phyloP scores from a whole-genome alignment of 179 eudicot species.

The Patellifolia procumbens region DNA sequence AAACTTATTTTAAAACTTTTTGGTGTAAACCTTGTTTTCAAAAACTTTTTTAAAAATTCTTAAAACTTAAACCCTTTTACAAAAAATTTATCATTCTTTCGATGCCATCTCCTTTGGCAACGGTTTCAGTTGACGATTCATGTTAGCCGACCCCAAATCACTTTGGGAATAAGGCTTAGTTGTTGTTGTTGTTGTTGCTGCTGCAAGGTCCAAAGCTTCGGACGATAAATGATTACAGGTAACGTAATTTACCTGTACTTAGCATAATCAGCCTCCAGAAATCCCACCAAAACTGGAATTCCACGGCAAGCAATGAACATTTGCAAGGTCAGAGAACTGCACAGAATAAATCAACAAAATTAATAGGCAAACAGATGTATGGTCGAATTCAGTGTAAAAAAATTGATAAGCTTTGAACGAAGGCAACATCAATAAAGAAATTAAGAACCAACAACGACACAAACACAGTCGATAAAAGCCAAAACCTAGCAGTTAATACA shows the following conservation, averaged over 20 bases:
- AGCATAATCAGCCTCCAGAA: constrained; percentile 95
- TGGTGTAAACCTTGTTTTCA: no score
- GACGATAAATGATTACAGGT: background rate
- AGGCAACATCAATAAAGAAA: background rate
- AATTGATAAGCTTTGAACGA: background rate
- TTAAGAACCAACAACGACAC: background rate
- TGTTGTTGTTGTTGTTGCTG: no score
- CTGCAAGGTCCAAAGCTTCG: background rate
- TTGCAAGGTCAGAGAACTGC: constrained; percentile 90
- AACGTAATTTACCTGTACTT: constrained; percentile 71
- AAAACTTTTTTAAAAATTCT: no score
- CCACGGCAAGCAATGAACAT: constrained; percentile 99
- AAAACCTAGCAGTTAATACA: background rate
- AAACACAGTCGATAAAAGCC: background rate
- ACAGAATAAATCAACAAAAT: constrained; percentile 19
- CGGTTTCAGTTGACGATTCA: no score
- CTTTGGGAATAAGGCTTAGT: no score
- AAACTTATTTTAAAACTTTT: no score
- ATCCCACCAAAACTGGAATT: constrained; percentile 90
- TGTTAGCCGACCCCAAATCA: no score
- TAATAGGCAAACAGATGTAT: background rate
- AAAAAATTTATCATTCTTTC: no score
- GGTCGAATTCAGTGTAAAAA: no score
- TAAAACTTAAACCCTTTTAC: no score
- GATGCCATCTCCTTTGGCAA: no score